Evolutionary conservation across 2,329 filamentous ascomycete genomes (phyloP), one percentile per base, ranked within the genome.

Genomic region (Trichoderma guizhouense): DNA sequence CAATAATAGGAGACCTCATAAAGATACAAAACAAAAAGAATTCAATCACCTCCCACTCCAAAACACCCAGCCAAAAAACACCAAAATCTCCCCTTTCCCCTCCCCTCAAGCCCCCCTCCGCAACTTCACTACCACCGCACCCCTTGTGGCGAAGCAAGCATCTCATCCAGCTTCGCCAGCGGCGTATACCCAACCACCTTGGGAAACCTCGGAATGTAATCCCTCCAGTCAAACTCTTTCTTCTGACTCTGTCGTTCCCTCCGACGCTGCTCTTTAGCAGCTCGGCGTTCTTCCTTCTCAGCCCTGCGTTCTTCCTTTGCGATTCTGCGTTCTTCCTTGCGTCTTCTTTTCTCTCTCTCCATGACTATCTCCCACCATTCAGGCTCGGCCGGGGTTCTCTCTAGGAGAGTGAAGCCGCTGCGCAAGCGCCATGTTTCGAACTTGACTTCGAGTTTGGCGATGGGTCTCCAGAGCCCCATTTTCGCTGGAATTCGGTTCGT

Each of bases 41-140:
- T 51, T 21, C 43, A 51, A 51, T 12, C 43, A 43, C 3, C 7
- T n/a, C n/a, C 8, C 43, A 51, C 43, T 51, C 43, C 43, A n/a
- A 51, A 47, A 51, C 43, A 4, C 43, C 43, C n/a, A 21, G 3
- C 1, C 43, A 9, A 21, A 51, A n/a, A 21, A 21, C 43, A 11
- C 47, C n/a, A 51, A 21, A 21, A 7, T 6, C 18, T 15, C 47
- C 8, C 9, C n/a, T 5, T 12, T 51, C 43, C 43, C 34, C 34
- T 15, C 12, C 32, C 5, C 5, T 34, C 9, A 11, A 5, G 0
- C 9, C 5, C n/a, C 21, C 11, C 5, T 43, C 36, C 15, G 0
- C 3, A 21, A 12, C 43, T 6, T 51, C 43, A 24, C 47, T 14
- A 21, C n/a, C 43, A 51, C n/a, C 43, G n/a, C n/a, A 51, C 43